Evolutionary conservation across 1,139 yeast genomes (phyloP).

Genomic region (Taphrina communis): DNA sequence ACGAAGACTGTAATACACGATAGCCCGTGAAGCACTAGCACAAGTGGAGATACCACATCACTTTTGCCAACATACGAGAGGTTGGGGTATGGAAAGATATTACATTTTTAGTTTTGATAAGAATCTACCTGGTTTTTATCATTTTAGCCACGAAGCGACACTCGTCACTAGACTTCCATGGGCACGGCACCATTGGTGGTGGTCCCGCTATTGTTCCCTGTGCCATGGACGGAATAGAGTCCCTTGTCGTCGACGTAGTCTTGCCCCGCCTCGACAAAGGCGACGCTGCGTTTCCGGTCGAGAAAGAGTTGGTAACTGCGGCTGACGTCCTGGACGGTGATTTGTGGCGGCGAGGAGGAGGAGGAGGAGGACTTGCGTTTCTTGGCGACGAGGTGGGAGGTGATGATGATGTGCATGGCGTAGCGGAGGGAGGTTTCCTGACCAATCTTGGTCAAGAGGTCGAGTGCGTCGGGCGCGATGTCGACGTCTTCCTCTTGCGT

Average conservation of each 20-base stretch:
- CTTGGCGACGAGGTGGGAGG: conserved; percentile 79
- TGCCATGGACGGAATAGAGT: background rate
- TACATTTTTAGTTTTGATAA: background rate
- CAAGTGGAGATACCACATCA: too few relatives aligned
- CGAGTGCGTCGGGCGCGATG: conserved; percentile 79
- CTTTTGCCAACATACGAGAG: too few relatives aligned
- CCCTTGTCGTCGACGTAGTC: conserved; percentile 31
- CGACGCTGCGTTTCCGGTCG: conserved; percentile 86
- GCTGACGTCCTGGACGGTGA: conserved; percentile 84
- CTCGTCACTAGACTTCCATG: conserved; percentile 14
- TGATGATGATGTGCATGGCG: conserved; percentile 88
- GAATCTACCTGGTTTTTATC: background rate
- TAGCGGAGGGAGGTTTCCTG: conserved; percentile 91
- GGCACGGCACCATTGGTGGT: conserved; percentile 23
- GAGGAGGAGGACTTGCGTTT: conserved; percentile 63
- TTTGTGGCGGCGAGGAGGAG: conserved; percentile 51
- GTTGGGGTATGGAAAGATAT: background rate
- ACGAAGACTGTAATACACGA: too few relatives aligned
- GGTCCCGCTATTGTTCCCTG: background rate
- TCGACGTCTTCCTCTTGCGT: conserved; percentile 98
- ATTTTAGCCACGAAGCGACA: background rate
- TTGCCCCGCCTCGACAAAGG: conserved; percentile 60
- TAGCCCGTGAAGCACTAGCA: too few relatives aligned
- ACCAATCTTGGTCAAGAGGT: conserved; percentile 88
- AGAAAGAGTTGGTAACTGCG: conserved; percentile 85